Evolutionary conservation across 2,329 filamentous ascomycete species (phyloP), one percentile per base, ranked within the genome.

Genomic region (Sporothrix inflata): DNA sequence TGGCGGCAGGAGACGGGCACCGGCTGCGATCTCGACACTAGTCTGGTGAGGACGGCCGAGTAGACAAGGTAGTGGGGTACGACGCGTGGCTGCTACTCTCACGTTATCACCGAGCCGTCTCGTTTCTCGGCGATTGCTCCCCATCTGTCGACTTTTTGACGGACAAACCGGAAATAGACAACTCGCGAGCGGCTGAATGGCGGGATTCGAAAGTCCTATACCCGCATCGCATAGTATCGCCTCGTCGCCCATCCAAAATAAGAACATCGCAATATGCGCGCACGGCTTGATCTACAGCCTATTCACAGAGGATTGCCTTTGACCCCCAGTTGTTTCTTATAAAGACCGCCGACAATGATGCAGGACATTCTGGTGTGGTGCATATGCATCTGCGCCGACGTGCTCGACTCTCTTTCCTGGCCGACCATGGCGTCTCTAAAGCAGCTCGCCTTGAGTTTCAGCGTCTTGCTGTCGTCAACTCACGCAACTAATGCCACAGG

Each of bases 1-100:
- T 75, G 75, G 73, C 42, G 16, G 16, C 42, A 49, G 19, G 63
- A 67, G 24, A n/a, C 9, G 30, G 30, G 30, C 30, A 34, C 30
- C 30, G 6, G 30, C 30, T 34, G 30, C 30, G 30, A 34, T 34
- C 30, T 34, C 30, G 30, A 34, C 30, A 34, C 30, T 6, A 34
- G 30, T 53, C 19, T 34, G 30, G 16, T 30, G 1, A 40, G 3
- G 42, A 34, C 6, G 30, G 30, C 6, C 30, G 42, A 19, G 19
- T 47, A 6, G 16, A 19, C 14, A 14, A 45, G 42, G 5, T 16
- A 16, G 42, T 16, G 12, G 42, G 30, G 9, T 5, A n/a, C 16
- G 53, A 30, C 30, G 57, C 57, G 30, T 38, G 30, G 34, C 55
- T 38, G 16, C 16, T n/a, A n/a, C 9, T 5, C 16, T 11, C 5